Conservation (phyloP, 1,139 yeast species). For the Candida sojae region DNA sequence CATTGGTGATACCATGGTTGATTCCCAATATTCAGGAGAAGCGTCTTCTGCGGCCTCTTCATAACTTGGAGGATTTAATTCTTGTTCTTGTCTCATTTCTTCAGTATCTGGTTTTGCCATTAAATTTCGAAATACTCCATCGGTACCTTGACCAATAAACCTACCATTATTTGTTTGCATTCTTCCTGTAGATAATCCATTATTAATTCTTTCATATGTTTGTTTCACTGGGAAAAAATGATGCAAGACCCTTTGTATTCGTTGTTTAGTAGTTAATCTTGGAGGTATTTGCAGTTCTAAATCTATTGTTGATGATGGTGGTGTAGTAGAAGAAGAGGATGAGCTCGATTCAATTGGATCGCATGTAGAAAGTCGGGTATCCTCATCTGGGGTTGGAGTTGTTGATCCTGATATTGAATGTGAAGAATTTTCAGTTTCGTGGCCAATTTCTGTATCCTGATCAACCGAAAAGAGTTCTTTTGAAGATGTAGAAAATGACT, state of each 20-base stretch:
- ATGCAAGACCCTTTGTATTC: constrained; percentile 34
- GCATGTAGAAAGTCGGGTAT: constrained; percentile 3
- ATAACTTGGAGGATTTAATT: constrained; percentile 80
- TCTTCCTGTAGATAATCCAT: constrained; percentile 46
- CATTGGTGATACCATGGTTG: constrained; percentile 80
- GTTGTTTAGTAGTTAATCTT: constrained; percentile 26
- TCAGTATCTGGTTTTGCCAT: constrained; percentile 82
- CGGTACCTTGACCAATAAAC: constrained; percentile 61
- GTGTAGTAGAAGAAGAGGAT: background rate
- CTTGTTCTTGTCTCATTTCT: constrained; percentile 35
- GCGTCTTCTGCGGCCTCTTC: constrained; percentile 96
- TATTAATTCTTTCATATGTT: constrained; percentile 46
- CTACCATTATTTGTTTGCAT: constrained; percentile 47
- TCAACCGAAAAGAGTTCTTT: constrained; percentile 2
- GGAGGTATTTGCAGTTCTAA: constrained; percentile 16
- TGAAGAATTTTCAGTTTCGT: background rate
- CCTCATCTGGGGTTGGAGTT: constrained; percentile 1
- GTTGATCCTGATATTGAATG: background rate
- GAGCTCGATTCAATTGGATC: constrained; percentile 3
- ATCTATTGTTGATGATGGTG: constrained; percentile 7
- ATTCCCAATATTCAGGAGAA: constrained; percentile 97
- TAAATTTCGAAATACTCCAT: constrained; percentile 91
- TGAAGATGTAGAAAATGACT: constrained; percentile 1
- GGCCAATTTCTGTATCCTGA: background rate
- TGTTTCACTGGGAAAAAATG: constrained; percentile 42